Evolutionary conservation across 495 filamentous ascomycete genomes (phyloP).

Genomic region (Lophium mytilinum): DNA sequence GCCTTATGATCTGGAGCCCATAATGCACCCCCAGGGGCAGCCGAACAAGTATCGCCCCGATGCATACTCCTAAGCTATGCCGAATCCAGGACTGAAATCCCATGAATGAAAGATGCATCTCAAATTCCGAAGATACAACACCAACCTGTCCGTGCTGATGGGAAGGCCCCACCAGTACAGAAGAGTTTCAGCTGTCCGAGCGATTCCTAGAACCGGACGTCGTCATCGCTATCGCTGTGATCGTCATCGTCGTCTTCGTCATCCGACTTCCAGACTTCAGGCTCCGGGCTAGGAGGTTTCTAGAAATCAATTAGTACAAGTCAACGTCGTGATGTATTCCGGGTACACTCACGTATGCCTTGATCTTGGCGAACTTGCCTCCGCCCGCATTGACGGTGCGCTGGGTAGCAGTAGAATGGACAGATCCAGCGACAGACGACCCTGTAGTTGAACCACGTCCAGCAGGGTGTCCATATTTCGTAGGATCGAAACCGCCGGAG

Average conservation of each 20-base stretch:
- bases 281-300: not conserved
- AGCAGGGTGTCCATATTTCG: conserved; percentile 9
- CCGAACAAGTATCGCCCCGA: too few relatives aligned
- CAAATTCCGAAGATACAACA: too few relatives aligned
- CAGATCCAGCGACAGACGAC: conserved; percentile 1
- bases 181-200: not conserved
- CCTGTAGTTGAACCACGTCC: not conserved
- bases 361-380: conserved; percentile 14
- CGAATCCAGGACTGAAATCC: too few relatives aligned
- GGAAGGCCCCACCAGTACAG: too few relatives aligned
- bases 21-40: too few relatives aligned
- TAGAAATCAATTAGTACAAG: conserved; percentile 1
- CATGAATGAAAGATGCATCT: too few relatives aligned
- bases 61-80: too few relatives aligned
- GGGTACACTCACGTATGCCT: conserved; percentile 12
- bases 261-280: conserved; percentile 15
- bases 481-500: conserved; percentile 8
- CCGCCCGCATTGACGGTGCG: not conserved
- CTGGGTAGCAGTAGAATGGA: conserved; percentile 1
- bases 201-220: not conserved
- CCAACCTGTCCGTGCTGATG: too few relatives aligned
- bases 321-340: not conserved
- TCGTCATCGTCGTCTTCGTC: conserved; percentile 9
- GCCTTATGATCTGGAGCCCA: too few relatives aligned
- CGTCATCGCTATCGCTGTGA: conserved; percentile 3